Evolutionary conservation across 176 grass and related monocot species (phyloP).

Genomic region (Themeda triandra): DNA sequence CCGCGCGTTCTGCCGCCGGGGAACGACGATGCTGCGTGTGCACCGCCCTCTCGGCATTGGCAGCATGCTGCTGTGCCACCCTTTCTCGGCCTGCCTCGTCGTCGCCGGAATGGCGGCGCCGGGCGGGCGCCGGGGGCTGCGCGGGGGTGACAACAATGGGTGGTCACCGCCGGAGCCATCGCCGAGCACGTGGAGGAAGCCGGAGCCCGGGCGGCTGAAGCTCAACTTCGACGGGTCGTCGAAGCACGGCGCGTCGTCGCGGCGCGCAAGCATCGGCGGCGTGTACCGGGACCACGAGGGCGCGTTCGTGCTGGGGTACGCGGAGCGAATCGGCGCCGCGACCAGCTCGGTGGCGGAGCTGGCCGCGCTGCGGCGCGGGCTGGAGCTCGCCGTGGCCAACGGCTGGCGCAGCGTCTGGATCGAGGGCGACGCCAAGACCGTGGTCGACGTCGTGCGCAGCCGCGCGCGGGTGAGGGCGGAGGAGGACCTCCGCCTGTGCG

Average conservation of each 20-base stretch:
- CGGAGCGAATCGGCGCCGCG: slow-evolving; percentile 55
- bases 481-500: slow-evolving; percentile 32
- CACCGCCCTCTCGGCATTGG: background rate
- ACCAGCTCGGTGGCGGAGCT: slow-evolving; percentile 69
- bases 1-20: background rate
- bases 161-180: background rate
- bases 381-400: slow-evolving; percentile 55
- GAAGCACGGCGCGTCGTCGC: slow-evolving; percentile 21
- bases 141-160: background rate
- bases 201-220: slow-evolving; percentile 57
- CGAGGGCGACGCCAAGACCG: slow-evolving; percentile 55
- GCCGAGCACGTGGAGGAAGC: slow-evolving; percentile 48
- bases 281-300: slow-evolving; percentile 76
- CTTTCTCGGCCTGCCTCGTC: background rate
- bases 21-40: slow-evolving; percentile 21
- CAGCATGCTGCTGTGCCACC: slow-evolving; percentile 9
- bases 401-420: slow-evolving; percentile 51
- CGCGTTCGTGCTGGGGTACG: slow-evolving; percentile 66
- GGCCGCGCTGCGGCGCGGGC: slow-evolving; percentile 43
- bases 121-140: background rate
- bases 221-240: slow-evolving; percentile 90
- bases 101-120: background rate
- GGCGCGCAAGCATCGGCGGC: slow-evolving; percentile 76
- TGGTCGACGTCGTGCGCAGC: slow-evolving; percentile 31
- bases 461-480: background rate